Base-by-base conservation (phyloP, 2,329 filamentous ascomycete genomes). In the Aureobasidium sp. region DNA sequence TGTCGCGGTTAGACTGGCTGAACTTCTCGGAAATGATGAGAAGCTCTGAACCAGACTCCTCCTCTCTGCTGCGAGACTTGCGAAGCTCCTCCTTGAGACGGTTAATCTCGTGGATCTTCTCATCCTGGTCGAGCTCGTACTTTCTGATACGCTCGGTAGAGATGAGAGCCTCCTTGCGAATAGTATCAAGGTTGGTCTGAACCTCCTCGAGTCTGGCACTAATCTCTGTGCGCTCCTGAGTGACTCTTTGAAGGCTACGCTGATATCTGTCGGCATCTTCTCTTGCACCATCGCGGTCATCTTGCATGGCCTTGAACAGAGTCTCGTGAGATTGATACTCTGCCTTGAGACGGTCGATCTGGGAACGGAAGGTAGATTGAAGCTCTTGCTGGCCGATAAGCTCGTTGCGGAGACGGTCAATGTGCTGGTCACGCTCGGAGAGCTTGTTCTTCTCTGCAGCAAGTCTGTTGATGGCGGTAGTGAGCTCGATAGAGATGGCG, bases 11-110 rank as follows among this genome's bases (percentile, higher is more conserved):
- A 41, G 67, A 36, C 30, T 66, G 64, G 50, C 67, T 65, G 54
- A 67, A 67, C 44, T 66, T 68, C 27, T 70, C 69, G 34, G 63
- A 68, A 29, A 66, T 41, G 27, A 66, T 64, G 9, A 64, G 51
- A 11, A 70, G 62, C 61, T 71, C 70, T 14, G 63, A 58, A 11
- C 63, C 63, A 34, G 64, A 62, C 44, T 71, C 69, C 4, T 67
- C 68, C 29, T 63, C 63, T 48, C 64, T 62, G 48, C 61, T 58
- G 37, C 64, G 67, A 50, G 64, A 51, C 55, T 68, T 68, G 47
- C 67, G 66, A n/a, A 69, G 61, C 55, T 72, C 68, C 36, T 70
- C 69, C 29, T 68, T 64, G 27, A 71, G 61, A 27, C 67, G 66
- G 34, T 68, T 68, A 53, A 69, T 69, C 64, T 70, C 69, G 27